These are phyloP conservation scores for Fusarium annulatum DNA, from an alignment of 2,329 filamentous ascomycete genomes.

Conservation along the genomic window DNA sequence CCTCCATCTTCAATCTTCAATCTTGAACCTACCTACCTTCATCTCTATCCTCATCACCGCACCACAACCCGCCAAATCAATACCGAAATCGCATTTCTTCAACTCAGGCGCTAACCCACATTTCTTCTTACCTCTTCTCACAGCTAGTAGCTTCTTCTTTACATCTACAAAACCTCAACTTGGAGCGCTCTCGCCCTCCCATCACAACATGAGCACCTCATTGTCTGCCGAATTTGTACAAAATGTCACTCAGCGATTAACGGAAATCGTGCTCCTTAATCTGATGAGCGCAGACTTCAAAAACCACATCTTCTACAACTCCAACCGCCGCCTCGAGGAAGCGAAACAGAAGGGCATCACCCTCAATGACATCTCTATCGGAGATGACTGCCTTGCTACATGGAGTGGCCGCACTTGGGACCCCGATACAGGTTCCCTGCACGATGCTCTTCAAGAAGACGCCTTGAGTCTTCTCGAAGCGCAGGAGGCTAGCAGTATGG, in stretches of 20 bases:
- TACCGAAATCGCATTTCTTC: not conserved
- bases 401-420: conserved; percentile 46
- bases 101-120: not conserved
- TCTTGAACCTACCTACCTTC: not conserved
- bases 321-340: conserved; percentile 38
- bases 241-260: not conserved
- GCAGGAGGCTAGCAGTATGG: conserved; percentile 26
- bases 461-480: conserved; percentile 34
- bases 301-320: conserved; percentile 33
- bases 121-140: not conserved
- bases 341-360: conserved; percentile 30
- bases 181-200: not conserved
- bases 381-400: conserved; percentile 45
- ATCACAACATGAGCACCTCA: conserved; percentile 1
- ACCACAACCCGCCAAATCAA: not conserved
- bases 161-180: not conserved
- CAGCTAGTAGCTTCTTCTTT: not conserved
- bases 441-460: conserved; percentile 41
- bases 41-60: not conserved
- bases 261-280: conserved; percentile 23
- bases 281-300: conserved; percentile 39
- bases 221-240: no score
- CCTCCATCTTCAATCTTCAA: not conserved
- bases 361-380: conserved; percentile 41
- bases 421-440: conserved; percentile 37